Base-by-base conservation (phyloP, 495 filamentous ascomycete genomes). In the Viridothelium virens region DNA sequence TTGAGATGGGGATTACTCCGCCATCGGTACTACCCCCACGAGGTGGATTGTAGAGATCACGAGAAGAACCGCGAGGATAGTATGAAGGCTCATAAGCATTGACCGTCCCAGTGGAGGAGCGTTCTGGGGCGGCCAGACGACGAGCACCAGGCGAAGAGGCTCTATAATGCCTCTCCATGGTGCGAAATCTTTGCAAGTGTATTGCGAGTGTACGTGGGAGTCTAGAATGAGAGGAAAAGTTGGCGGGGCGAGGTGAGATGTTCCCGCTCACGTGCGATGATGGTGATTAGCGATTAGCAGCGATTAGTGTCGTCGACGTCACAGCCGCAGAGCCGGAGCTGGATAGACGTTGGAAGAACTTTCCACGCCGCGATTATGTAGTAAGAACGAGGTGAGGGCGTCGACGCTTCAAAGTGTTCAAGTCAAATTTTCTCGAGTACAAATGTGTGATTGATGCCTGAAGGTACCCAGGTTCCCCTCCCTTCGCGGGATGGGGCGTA, bases 1-100 rank as follows among this genome's bases (percentile, higher is more conserved):
- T 68, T 0, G 67, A 69, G 25, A 73, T 67, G 10, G 71, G 71
- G 9, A 73, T 70, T 56, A 73, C 71, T n/a, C 69, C 70, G 18
- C 53, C 18, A 36, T 59, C 53, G 31, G 53, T 34, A 14, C 31
- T 59, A 7, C 53, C 53, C 10, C 53, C 53, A 5, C 53, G 53
- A 5, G 53, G 53, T 7, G 53, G 53, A 36, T 59, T 59, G 31
- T 59, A 59, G 53, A 59, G 6, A 59, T 59, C 53, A 14, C 53
- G 53, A 59, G 53, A 6, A 3, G 53, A 10, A 2, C 5, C 14
- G 25, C 48, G 56, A 14, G 64, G 14, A 44, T 65, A 65, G 63
- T 65, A 65, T 7, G 37, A 11, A 37, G 63, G 46, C 4, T 65
- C 39, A 44, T 31, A 53, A 18, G 39, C 12, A 37, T 37, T 18